phyloP scores from a whole-genome alignment of 1,139 yeast genomes.

The Candida frijolesensis region DNA sequence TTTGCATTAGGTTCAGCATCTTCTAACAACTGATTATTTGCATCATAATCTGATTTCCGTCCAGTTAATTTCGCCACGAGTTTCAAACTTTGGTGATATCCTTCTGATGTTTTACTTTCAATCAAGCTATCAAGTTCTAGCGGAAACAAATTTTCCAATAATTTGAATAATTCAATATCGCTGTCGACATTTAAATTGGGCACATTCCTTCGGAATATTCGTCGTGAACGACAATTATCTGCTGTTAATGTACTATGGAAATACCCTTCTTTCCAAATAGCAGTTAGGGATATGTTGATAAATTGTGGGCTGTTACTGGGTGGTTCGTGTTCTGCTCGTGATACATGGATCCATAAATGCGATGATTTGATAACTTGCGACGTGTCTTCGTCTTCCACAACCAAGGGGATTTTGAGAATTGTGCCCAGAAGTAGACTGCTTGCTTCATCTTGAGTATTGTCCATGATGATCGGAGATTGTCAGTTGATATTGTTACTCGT shows the following conservation, averaged over 20 bases:
- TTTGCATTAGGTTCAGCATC: constrained; percentile 8
- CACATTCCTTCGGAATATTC: constrained; percentile 12
- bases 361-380: constrained; percentile 9
- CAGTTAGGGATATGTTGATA: constrained; percentile 15
- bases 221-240: background rate
- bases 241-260: constrained; percentile 16
- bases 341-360: constrained; percentile 16
- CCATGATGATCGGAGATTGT: background rate
- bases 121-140: constrained; percentile 16
- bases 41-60: constrained; percentile 9
- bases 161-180: constrained; percentile 10
- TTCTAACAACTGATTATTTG: constrained; percentile 11
- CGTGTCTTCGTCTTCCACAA: constrained; percentile 13
- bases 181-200: constrained; percentile 11
- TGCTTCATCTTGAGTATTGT: background rate
- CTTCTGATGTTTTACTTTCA: constrained; percentile 11
- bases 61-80: constrained; percentile 14
- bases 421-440: constrained; percentile 11
- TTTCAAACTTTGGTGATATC: constrained; percentile 9
- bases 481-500: background rate
- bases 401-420: constrained; percentile 14
- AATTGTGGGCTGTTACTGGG: constrained; percentile 16
- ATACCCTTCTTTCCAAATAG: constrained; percentile 16
- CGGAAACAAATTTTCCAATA: constrained; percentile 17
- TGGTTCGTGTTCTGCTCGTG: constrained; percentile 13